Conservation (phyloP, 2,329 filamentous ascomycete species). For the Verticillium klebahnii region DNA sequence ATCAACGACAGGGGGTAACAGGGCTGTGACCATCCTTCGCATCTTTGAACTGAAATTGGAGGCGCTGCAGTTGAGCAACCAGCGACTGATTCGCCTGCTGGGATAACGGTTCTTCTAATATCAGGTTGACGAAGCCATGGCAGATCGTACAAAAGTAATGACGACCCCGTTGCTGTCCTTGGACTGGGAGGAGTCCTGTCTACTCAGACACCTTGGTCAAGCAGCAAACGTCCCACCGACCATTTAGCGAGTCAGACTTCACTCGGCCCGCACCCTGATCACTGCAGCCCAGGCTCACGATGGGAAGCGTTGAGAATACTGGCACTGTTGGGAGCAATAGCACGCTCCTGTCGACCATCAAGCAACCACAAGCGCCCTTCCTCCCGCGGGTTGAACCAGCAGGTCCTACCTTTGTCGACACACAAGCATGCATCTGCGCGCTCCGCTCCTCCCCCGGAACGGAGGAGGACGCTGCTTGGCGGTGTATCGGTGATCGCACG, state of each 20-base stretch:
- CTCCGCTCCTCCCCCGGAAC: slow-evolving; percentile 18
- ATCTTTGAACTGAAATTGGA: not conserved
- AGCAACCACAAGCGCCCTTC: slow-evolving; percentile 31
- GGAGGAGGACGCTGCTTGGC: slow-evolving; percentile 26
- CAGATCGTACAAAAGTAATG: not conserved
- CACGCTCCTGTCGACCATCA: not conserved
- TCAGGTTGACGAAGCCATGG: not conserved
- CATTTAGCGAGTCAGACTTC: not conserved
- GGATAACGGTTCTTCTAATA: not conserved
- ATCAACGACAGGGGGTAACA: not conserved
- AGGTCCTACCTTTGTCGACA: slow-evolving; percentile 35
- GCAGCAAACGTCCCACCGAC: too few species aligned
- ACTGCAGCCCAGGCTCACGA: not conserved
- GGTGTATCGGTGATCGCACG: slow-evolving; percentile 40
- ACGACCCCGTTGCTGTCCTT: not conserved
- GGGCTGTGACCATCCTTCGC: not conserved
- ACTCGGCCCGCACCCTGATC: not conserved
- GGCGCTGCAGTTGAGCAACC: not conserved
- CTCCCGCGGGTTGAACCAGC: slow-evolving; percentile 20
- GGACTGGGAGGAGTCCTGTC: too few species aligned
- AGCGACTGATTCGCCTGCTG: not conserved
- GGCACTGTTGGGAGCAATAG: not conserved
- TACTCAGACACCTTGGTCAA: too few species aligned
- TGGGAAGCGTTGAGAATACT: not conserved
- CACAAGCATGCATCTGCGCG: slow-evolving; percentile 32